Evolutionary conservation across 805 yeast genomes (phyloP), one percentile per base, ranked within the genome.

Genomic region (Wickerhamomyces bisporus): DNA sequence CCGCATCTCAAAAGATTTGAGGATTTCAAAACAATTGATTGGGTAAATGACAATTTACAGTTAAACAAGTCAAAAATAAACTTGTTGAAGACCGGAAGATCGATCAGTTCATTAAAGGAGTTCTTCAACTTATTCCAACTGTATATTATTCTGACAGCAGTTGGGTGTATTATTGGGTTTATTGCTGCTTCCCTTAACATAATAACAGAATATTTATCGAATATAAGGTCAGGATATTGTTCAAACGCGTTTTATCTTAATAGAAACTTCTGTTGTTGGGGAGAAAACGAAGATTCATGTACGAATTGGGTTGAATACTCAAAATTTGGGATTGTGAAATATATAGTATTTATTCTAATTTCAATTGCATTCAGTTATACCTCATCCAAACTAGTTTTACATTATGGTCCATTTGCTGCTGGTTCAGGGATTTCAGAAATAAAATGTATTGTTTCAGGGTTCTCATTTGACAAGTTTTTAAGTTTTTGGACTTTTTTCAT

Each of bases 381-480:
- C 10, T 80, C 96, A 1, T 86, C 91, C 0, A 55, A 70, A 12
- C 54, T 88, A 26, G 96, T 94, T 32, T 69, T 76, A 47, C 57
- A 58, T 12, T 79, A 77, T 48, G 89, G 96, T 0, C 96, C 96
- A 1, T 70, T 80, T 37, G 98, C 98, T 2, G 94, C 98, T 1
- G 99, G 99, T 1, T 85, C 95, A 6, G 99, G 99, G 0, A 94
- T 93, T 35, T 84, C 97, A 13, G 99, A 93, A 61, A 91, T 93
- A 56, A 93, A 94, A 61, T 85, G 93, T 56, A 88, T 93, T 45
- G 86, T 89, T 1, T 80, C 94, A 0, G 99, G 99, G 0, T 94
- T 89, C 57, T 76, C 73, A 20, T 72, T 84, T 66, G 72, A 77
- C 19, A 87, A 84, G 4, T 93, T 91, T 51, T 68, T 93, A 37